These are phyloP conservation scores for Ophiostoma ulmi DNA, from an alignment of 2,329 filamentous ascomycete genomes.

Conservation along the genomic window DNA sequence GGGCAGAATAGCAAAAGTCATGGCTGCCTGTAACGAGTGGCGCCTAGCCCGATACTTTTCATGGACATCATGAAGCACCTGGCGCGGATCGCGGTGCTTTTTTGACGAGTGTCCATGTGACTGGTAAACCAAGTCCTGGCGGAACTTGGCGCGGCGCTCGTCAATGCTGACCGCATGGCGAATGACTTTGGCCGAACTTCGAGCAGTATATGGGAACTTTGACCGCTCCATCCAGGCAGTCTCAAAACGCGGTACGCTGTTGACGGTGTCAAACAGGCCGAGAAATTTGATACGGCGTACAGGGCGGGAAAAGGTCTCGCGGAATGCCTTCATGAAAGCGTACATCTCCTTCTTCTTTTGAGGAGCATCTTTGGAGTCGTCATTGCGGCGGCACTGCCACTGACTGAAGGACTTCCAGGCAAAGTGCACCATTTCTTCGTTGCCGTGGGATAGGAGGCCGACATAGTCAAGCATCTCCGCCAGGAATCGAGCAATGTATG, in stretches of 20 bases:
- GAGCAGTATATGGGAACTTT: slow-evolving; percentile 65
- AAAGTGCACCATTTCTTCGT: slow-evolving; percentile 79
- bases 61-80: not conserved
- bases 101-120: slow-evolving; percentile 23
- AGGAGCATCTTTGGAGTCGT: slow-evolving; percentile 32
- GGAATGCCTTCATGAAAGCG: slow-evolving; percentile 70
- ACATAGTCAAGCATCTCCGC: slow-evolving; percentile 83
- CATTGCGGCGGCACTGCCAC: slow-evolving; percentile 57
- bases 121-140: slow-evolving; percentile 64
- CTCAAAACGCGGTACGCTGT: slow-evolving; percentile 74
- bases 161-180: slow-evolving; percentile 67
- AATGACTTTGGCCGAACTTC: slow-evolving; percentile 55
- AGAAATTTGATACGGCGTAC: slow-evolving; percentile 70
- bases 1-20: not conserved
- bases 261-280: slow-evolving; percentile 77
- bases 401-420: slow-evolving; percentile 77
- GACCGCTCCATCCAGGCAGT: slow-evolving; percentile 70
- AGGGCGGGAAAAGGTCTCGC: slow-evolving; percentile 73
- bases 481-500: slow-evolving; percentile 68
- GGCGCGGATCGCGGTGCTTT: not conserved
- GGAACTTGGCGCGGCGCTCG: slow-evolving; percentile 65
- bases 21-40: not conserved
- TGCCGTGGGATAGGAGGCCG: slow-evolving; percentile 72
- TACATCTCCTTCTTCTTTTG: slow-evolving; percentile 56
- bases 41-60: not conserved